Percentiles rank a stretch among this genome's conserved stretches.
phyloP scores from a whole-genome alignment of 495 filamentous ascomycete species.

The Aspergillus taichungensis region DNA sequence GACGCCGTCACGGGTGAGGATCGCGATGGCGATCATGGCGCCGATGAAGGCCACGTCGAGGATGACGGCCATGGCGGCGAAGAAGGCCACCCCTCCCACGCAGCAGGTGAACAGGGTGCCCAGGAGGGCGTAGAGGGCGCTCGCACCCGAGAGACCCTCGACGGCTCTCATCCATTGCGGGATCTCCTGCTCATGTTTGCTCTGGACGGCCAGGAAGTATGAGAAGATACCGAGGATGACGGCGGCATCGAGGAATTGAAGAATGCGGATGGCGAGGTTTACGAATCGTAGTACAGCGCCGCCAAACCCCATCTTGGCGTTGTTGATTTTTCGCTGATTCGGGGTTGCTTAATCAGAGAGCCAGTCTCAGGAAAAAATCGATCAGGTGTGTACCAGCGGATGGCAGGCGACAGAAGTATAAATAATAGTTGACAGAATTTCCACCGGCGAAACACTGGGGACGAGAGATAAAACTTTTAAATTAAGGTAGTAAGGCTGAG shows the following conservation, averaged over 20 bases:
- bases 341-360: too few species aligned
- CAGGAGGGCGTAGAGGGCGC: constrained; percentile 60
- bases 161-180: constrained; percentile 62
- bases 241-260: constrained; percentile 64
- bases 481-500: too few species aligned
- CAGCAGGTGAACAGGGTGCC: constrained; percentile 69
- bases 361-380: too few species aligned
- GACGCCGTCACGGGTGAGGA: constrained; percentile 59
- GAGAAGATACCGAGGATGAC: constrained; percentile 75
- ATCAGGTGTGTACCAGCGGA: too few species aligned
- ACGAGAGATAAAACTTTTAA: too few species aligned
- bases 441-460: too few species aligned
- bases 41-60: constrained; percentile 76
- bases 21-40: constrained; percentile 67
- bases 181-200: constrained; percentile 49
- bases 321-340: background rate
- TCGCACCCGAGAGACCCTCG: constrained; percentile 69
- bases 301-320: constrained; percentile 32
- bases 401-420: too few species aligned
- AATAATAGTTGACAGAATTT: too few species aligned
- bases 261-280: constrained; percentile 52
- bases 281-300: constrained; percentile 54
- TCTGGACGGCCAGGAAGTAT: constrained; percentile 45
- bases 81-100: constrained; percentile 65
- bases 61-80: constrained; percentile 62